Evolutionary conservation across 179 eudicot genomes (phyloP), one percentile per base, ranked within the genome.

Genomic region (Nepenthes alata): DNA sequence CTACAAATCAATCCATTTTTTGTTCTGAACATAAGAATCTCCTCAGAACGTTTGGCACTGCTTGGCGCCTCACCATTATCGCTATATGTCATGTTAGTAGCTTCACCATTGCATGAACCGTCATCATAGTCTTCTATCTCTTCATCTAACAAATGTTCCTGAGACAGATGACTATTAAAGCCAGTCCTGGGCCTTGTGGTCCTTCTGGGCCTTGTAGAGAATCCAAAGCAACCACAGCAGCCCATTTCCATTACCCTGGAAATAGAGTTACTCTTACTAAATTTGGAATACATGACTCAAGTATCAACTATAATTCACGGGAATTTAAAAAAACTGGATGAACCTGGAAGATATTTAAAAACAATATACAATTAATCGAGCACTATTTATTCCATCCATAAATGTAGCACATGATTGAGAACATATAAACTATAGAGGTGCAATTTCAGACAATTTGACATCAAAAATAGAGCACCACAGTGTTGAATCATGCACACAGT

Each of bases 171-270:
- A 64, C 74, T 73, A 37, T 64, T 72, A 55, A 68, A 55, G 49
- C 61, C 71, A 52, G 61, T 58, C 49, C 15, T 57, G 44, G 75
- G 81, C 75, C 75, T 73, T 36, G 65, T 47, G n/a, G 37, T 58
- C 63, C 65, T 75, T 73, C 78, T 78, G 1, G 73, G 58, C 72
- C 82, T 83, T 71, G 78, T 80, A 9, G 82, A 74, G 66, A 93
- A 79, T 63, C 98, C 95, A 69, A 93, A 91, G 78, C 97, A 91
- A 54, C 91, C 84, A 72, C 90, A 91, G 67, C 96, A 91, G 16
- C 95, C 96, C 88, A 88, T 91, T 65, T 81, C 83, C 66, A 77
- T 72, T 52, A 66, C 69, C 62, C 80, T 77, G 63, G 55, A 75
- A 58, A 80, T 15, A 12, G 69, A 61, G 62, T 56, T 48, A 11